These are phyloP conservation scores for Diaporthe ilicicola DNA, from an alignment of 2,329 filamentous ascomycete species.

Conservation along the genomic window DNA sequence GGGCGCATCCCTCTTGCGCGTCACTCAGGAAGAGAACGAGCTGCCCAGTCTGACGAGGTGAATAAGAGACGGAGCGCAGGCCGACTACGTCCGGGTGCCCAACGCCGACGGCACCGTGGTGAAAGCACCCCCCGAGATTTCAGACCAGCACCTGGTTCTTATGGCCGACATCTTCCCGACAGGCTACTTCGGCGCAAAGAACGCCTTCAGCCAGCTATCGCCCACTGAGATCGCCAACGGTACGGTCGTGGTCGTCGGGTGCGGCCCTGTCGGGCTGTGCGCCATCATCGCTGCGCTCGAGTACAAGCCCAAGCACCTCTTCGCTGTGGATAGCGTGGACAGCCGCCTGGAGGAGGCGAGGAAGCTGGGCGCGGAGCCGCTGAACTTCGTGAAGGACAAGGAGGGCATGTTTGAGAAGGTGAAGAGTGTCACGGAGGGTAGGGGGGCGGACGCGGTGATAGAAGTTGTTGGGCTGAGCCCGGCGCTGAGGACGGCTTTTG, in stretches of 20 bases:
- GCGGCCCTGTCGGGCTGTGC: slow-evolving; percentile 86
- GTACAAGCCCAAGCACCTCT: slow-evolving; percentile 76
- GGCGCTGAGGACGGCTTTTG: slow-evolving; percentile 75
- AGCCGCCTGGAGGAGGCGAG: slow-evolving; percentile 77
- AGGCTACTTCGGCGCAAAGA: slow-evolving; percentile 83
- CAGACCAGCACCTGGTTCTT: slow-evolving; percentile 78
- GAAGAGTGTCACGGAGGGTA: slow-evolving; percentile 77
- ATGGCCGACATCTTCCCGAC: slow-evolving; percentile 96
- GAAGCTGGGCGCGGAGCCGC: slow-evolving; percentile 80
- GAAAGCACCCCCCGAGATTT: slow-evolving; percentile 74
- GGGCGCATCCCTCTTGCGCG: accelerated
- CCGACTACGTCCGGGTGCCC: slow-evolving; percentile 84
- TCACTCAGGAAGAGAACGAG: neutral
- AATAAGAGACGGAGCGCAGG: slow-evolving; percentile 74
- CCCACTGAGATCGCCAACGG: slow-evolving; percentile 68
- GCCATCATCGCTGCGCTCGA: slow-evolving; percentile 81
- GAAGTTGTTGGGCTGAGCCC: slow-evolving; percentile 78
- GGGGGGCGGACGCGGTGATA: slow-evolving; percentile 86
- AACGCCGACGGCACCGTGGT: slow-evolving; percentile 83
- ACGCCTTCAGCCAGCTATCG: slow-evolving; percentile 69
- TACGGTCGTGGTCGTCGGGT: slow-evolving; percentile 83
- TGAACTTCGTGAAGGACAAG: slow-evolving; percentile 77
- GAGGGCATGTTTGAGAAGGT: slow-evolving; percentile 74
- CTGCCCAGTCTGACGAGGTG: neutral
- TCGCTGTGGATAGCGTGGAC: slow-evolving; percentile 82